These are phyloP conservation scores for Pulveroboletus sp. DNA, from an alignment of 768 basidiomycete species.

Conservation along the genomic window DNA sequence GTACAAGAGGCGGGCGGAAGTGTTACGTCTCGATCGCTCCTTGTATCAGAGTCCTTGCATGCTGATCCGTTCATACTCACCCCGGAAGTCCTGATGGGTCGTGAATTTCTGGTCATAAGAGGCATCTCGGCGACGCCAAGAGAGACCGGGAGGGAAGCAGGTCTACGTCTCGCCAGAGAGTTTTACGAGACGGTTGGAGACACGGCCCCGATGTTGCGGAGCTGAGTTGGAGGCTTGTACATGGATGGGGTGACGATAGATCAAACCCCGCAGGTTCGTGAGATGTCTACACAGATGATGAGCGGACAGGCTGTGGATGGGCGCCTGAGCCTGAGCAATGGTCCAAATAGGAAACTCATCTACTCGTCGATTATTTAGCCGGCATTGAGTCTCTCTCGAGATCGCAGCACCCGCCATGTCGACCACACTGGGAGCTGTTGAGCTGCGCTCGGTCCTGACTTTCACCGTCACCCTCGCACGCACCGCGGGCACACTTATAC, in stretches of 20 bases:
- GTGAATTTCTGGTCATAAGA: slow-evolving; percentile 75
- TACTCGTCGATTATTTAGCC: too few relatives aligned
- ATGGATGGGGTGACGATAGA: background rate
- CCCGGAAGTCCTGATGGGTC: slow-evolving; percentile 65
- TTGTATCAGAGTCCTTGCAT: slow-evolving; percentile 30
- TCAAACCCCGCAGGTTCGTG: background rate
- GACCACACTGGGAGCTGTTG: slow-evolving; percentile 31
- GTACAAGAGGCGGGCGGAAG: slow-evolving; percentile 83
- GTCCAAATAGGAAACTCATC: background rate
- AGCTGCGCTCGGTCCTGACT: slow-evolving; percentile 56
- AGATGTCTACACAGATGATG: background rate
- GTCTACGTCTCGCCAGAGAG: slow-evolving; percentile 73
- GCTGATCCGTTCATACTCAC: slow-evolving; percentile 52
- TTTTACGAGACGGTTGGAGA: slow-evolving; percentile 79
- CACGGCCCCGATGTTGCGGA: slow-evolving; percentile 42
- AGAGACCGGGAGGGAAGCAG: slow-evolving; percentile 64
- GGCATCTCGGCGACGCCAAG: slow-evolving; percentile 53
- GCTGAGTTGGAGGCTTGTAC: background rate
- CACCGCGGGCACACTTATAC: slow-evolving; percentile 69
- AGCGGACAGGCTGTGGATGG: background rate
- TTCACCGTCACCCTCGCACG: slow-evolving; percentile 72
- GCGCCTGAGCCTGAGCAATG: background rate
- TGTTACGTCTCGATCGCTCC: slow-evolving; percentile 56
- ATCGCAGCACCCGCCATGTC: slow-evolving; percentile 25
- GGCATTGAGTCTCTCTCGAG: background rate